These are phyloP conservation scores for Leucaena leucocephala DNA, from an alignment of 306 rosid species.

Conservation along the genomic window DNA sequence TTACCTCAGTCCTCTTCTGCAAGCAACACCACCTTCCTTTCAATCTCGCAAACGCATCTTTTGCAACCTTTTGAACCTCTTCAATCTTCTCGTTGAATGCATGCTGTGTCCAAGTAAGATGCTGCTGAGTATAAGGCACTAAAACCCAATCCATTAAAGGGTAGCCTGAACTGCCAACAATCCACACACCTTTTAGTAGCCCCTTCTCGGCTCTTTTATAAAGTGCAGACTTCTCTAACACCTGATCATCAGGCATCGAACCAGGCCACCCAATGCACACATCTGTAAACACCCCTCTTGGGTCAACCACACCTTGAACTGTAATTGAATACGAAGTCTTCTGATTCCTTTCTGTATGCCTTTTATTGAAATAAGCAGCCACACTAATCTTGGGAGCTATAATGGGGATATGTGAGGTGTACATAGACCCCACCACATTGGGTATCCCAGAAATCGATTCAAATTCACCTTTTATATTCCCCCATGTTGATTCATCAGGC, in stretches of 20 bases:
- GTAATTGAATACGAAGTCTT: conserved; percentile 80
- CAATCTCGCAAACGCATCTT: conserved; percentile 70
- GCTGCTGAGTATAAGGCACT: conserved; percentile 74
- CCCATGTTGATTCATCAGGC: conserved; percentile 54
- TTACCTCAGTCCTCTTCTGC: conserved; percentile 85
- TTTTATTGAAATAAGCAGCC: conserved; percentile 75
- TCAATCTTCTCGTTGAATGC: conserved; percentile 89
- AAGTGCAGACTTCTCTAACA: conserved; percentile 72
- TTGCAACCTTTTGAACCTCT: conserved; percentile 61
- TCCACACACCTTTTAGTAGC: conserved; percentile 63
- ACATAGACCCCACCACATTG: conserved; percentile 80
- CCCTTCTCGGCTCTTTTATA: conserved; percentile 64
- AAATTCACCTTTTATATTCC: conserved; percentile 61
- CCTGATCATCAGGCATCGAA: conserved; percentile 81
- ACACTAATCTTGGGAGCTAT: conserved; percentile 83
- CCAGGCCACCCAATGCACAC: conserved; percentile 97
- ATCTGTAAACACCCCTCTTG: conserved; percentile 72
- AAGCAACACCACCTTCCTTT: conserved; percentile 86
- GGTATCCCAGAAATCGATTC: conserved; percentile 72
- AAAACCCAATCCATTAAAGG: conserved; percentile 90
- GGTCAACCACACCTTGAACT: conserved; percentile 83
- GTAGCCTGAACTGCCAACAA: conserved; percentile 70
- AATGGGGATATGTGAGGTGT: conserved; percentile 80
- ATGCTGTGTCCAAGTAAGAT: conserved; percentile 87
- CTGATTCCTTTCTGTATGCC: conserved; percentile 82